Percentiles rank a stretch among this genome's conserved stretches.
Conservation (phyloP, 2,329 filamentous ascomycete species). For the Blumeria graminis region DNA sequence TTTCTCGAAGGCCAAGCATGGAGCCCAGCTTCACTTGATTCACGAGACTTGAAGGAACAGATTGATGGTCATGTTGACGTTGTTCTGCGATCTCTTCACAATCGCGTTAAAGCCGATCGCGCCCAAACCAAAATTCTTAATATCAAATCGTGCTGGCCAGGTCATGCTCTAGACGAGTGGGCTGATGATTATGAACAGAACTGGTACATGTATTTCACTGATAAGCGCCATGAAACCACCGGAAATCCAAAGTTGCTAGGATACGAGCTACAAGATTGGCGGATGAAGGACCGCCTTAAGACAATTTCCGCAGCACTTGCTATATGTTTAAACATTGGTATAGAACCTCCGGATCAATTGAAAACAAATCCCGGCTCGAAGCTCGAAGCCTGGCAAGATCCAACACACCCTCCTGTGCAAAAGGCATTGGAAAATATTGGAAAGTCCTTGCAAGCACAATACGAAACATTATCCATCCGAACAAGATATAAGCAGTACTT, state of each 20-base stretch:
- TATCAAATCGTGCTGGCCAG: not conserved
- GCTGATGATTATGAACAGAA: slow-evolving; percentile 31
- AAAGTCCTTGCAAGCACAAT: slow-evolving; percentile 86
- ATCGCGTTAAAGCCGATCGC: no score
- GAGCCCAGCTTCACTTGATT: no score
- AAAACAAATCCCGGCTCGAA: slow-evolving; percentile 87
- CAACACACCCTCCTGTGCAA: slow-evolving; percentile 51
- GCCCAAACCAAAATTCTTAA: not conserved
- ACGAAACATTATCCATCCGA: slow-evolving; percentile 80
- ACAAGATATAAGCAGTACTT: slow-evolving; percentile 96
- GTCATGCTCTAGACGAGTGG: not conserved
- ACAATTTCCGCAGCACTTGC: slow-evolving; percentile 88
- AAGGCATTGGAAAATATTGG: slow-evolving; percentile 88
- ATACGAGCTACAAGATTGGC: slow-evolving; percentile 68
- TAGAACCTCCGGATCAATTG: slow-evolving; percentile 89
- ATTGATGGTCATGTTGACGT: no score
- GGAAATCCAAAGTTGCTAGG: slow-evolving; percentile 53
- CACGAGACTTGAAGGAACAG: no score
- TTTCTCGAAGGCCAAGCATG: no score
- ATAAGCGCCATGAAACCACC: slow-evolving; percentile 89
- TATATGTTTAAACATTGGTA: slow-evolving; percentile 88
- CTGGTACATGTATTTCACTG: slow-evolving; percentile 99
- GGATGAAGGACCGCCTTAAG: slow-evolving; percentile 88
- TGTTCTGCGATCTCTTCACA: no score
- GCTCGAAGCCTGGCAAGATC: slow-evolving; percentile 92